phyloP scores from a whole-genome alignment of 257 asterid species.

The Solanum pimpinellifolium region DNA sequence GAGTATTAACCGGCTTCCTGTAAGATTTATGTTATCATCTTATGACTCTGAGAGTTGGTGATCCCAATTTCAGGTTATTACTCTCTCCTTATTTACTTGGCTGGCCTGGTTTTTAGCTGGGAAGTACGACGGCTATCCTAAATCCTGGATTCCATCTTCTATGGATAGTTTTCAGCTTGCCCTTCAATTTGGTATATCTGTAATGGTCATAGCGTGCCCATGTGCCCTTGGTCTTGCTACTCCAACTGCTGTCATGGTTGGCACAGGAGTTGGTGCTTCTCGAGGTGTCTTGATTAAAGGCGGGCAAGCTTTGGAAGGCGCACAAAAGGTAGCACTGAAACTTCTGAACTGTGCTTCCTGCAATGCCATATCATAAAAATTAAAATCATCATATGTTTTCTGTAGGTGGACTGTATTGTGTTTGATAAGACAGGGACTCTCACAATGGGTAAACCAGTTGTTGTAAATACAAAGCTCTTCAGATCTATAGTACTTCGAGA shows the following conservation, averaged over 20 bases:
- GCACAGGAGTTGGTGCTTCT: constrained; percentile 35
- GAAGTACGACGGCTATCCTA: constrained; percentile 11
- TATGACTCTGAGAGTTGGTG: neutral
- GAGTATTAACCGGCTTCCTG: constrained; percentile 2
- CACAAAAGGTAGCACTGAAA: constrained; percentile 12
- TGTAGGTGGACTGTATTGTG: constrained; percentile 17
- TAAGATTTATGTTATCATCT: neutral
- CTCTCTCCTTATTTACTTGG: constrained; percentile 28
- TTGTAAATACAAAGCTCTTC: constrained; percentile 4
- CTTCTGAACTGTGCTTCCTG: neutral
- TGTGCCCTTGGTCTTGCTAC: constrained; percentile 47
- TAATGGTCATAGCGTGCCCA: constrained; percentile 44
- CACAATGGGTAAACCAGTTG: constrained; percentile 18
- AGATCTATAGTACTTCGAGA: constrained; percentile 1
- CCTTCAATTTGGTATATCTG: constrained; percentile 33
- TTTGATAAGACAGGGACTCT: constrained; percentile 33
- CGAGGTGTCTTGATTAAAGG: constrained; percentile 27
- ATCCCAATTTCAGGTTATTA: constrained; percentile 16
- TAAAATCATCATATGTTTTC: neutral
- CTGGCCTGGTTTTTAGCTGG: constrained; percentile 33
- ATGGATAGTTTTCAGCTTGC: constrained; percentile 30
- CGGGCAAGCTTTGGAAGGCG: constrained; percentile 23
- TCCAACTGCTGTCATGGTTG: constrained; percentile 45
- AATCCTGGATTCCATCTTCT: constrained; percentile 28
- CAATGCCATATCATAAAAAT: neutral